Evolutionary conservation across 768 basidiomycete species (phyloP).

Genomic region (Albatrellus ellisii): DNA sequence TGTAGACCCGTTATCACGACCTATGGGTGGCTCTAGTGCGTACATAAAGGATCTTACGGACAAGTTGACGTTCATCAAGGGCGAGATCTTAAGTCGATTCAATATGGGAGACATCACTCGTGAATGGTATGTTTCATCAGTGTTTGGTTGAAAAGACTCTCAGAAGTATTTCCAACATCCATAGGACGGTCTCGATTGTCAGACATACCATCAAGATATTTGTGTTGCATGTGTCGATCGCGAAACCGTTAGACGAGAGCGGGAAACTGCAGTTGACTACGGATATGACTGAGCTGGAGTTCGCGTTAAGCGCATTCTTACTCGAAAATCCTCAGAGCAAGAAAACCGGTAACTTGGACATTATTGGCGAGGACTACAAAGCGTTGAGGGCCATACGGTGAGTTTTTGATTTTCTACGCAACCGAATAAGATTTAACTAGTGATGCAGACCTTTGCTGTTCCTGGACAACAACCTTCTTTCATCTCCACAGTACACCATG

Average conservation of each 20-base stretch:
- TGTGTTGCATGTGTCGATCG: constrained; percentile 89
- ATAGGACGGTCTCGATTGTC: constrained; percentile 34
- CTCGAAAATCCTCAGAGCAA: constrained; percentile 41
- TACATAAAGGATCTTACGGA: constrained; percentile 92
- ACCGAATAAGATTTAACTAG: neutral
- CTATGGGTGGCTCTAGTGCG: constrained; percentile 50
- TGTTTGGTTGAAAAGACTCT: neutral
- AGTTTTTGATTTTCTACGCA: neutral
- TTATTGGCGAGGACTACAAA: constrained; percentile 78
- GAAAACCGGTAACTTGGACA: constrained; percentile 49
- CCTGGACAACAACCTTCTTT: constrained; percentile 63
- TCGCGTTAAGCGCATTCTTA: constrained; percentile 74
- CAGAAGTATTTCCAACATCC: neutral
- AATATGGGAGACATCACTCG: constrained; percentile 55
- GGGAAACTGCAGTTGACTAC: constrained; percentile 91
- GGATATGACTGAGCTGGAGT: constrained; percentile 96
- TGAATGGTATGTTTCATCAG: constrained; percentile 46
- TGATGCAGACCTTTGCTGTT: constrained; percentile 68
- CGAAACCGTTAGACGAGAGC: constrained; percentile 78
- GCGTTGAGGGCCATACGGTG: constrained; percentile 80
- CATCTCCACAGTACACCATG: constrained; percentile 48
- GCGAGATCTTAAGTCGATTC: constrained; percentile 62
- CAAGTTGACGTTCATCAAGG: constrained; percentile 71
- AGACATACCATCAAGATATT: constrained; percentile 77
- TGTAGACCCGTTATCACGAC: constrained; percentile 38